Percentiles rank a stretch among this genome's conserved stretches.
These are phyloP conservation scores for Avicennia marina DNA, from an alignment of 257 asterid species.

Conservation along the genomic window DNA sequence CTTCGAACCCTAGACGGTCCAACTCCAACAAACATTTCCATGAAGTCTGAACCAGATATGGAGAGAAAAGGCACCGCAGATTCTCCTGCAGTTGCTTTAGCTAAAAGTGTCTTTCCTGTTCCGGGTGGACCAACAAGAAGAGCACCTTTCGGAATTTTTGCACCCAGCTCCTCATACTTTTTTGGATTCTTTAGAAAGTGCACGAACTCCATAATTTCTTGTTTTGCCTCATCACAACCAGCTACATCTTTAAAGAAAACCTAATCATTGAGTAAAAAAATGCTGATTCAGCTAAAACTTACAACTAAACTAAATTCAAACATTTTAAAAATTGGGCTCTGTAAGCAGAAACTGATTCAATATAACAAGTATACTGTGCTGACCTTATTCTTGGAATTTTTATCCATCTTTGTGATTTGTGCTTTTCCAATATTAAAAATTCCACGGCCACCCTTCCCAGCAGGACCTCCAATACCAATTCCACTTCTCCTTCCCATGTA, in stretches of 20 bases:
- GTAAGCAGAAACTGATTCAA: background rate
- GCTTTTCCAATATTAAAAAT: slow-evolving; percentile 76
- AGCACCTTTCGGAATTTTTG: slow-evolving; percentile 91
- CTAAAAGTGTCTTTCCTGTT: slow-evolving; percentile 90
- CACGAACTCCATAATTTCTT: slow-evolving; percentile 95
- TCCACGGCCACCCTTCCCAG: slow-evolving; percentile 70
- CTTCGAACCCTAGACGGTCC: slow-evolving; percentile 85
- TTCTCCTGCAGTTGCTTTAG: slow-evolving; percentile 96
- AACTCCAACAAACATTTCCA: slow-evolving; percentile 90
- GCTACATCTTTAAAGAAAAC: slow-evolving; percentile 89
- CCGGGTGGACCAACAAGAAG: slow-evolving; percentile 95
- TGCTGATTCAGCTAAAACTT: background rate
- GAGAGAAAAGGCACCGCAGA: slow-evolving; percentile 87
- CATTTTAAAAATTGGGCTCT: background rate
- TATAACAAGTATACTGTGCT: slow-evolving; percentile 2
- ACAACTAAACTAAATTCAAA: background rate
- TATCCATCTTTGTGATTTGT: slow-evolving; percentile 66
- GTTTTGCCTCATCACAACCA: slow-evolving; percentile 95
- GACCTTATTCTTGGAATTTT: slow-evolving; percentile 84
- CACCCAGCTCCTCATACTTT: slow-evolving; percentile 79
- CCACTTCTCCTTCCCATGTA: slow-evolving; percentile 52
- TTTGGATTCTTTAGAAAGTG: slow-evolving; percentile 88
- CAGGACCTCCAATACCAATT: slow-evolving; percentile 60
- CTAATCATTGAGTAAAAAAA: slow-evolving; percentile 31
- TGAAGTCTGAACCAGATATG: slow-evolving; percentile 80